Base-by-base conservation (phyloP, 345 rosid genomes). In the Salix viminalis region DNA sequence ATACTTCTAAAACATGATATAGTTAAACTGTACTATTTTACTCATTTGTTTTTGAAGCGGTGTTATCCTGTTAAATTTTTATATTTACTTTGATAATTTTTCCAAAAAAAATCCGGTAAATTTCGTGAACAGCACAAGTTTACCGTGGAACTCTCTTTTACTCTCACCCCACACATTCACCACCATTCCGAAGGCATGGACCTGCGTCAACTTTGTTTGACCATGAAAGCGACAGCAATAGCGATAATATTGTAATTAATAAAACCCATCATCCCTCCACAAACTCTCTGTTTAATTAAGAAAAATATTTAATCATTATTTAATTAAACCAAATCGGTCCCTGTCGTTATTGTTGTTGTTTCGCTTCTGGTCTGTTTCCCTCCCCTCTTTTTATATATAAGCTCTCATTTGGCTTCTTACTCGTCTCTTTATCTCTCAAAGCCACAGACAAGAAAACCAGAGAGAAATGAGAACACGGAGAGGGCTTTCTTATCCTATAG, bases 151-250 rank as follows among this genome's bases (percentile, higher is more conserved):
- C 46, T 11, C 46, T 11, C 13, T 42, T 42, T 11, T 11, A 42
- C 46, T 42, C 0, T 2, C 46, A 2, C 13, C 46, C 46, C 14
- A 42, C 46, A 0, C 46, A 11, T 10, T 10, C 3, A 11, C 14
- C 24, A 58, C 10, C 28, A 26, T 9, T n/a, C 64, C 28, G 4
- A 11, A n/a, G 4, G 24, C 12, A 37, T 64, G 85, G 85, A 75
- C 83, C 81, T 75, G 65, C 87, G 92, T 92, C 91, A 88, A 84
- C 86, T 75, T 18, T 26, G 77, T 79, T 88, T 92, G 91, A 90
- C 90, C 88, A 61, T 23, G 75, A 7, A 75, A 74, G 66, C 80
- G 81, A 82, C 81, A 83, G 70, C 83, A 56, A 4, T 44, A 78
- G 58, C 85, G 84, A 0, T n/a, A 82, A 65, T 64, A 70, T 67